Evolutionary conservation across 192 early-diverging fungal species (phyloP), one percentile per base, ranked within the genome.

Genomic region (Gryganskiella cystojenkinii): DNA sequence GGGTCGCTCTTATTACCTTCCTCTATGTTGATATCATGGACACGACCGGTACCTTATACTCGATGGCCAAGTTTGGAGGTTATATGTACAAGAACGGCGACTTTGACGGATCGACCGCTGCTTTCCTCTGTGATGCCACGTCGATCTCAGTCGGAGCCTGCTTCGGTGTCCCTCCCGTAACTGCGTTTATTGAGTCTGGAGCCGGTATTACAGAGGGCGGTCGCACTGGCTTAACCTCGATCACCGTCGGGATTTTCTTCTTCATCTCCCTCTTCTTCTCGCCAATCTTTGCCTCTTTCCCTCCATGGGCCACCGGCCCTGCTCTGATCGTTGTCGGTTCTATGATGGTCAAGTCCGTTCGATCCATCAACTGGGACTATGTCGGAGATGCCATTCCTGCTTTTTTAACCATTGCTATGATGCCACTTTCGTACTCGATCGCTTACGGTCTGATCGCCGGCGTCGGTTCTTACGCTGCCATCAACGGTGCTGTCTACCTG

Each of bases 1-100:
- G 92, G 90, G 82, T 92, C 25, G 92, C 93, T 9, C 84, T 94
- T 33, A 84, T 94, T 33, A 94, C 90, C 3, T 92, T 94, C 71
- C 75, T 94, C 22, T 94, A 92, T 63, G 90, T 94, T 58, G 93
- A 94, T 68, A 91, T 94, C 43, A 75, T 94, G 57, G 93, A 94
- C 69, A 91, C 90, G 33, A 94, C 92, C 2, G 91, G 91, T 24
- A 92, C 91, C 28, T 79, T 94, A 84, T 92, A 89, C 64, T 91
- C 91, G 28, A 92, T 93, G 89, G 91, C 92, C 30, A 84, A 84
- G 56, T 92, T 90, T 78, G 93, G 88, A 64, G 91, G 92, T 15
- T 91, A 88, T 62, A 85, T 85, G 62, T 84, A 92, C 56, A 1
- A 47, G 22, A 72, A 78, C 45, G 92, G 91, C 66, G 90, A 93